These are phyloP conservation scores for Xanthoparmelia taractica DNA, from an alignment of 495 filamentous ascomycete species.

Conservation along the genomic window DNA sequence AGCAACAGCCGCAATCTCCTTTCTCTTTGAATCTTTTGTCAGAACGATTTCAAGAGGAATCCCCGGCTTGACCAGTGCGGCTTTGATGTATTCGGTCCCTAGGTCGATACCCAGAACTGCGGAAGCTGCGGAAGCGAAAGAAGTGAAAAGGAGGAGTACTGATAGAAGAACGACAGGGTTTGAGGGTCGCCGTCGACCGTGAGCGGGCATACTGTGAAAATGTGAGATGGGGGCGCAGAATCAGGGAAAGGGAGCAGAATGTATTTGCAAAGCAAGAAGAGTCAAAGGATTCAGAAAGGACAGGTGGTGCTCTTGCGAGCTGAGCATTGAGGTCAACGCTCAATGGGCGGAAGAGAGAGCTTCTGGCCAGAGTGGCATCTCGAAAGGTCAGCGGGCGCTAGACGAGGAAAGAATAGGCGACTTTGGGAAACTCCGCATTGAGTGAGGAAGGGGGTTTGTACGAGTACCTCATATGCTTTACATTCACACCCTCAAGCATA, in stretches of 20 bases:
- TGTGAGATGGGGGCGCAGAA: not conserved
- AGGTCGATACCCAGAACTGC: slow-evolving; percentile 89
- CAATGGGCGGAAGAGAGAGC: not conserved
- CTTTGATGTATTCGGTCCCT: slow-evolving; percentile 96
- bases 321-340: slow-evolving; percentile 4
- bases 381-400: slow-evolving; percentile 3
- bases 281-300: not conserved
- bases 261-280: not conserved
- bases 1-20: slow-evolving; percentile 83
- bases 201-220: slow-evolving; percentile 40
- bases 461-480: too few relatives aligned
- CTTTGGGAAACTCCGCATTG: slow-evolving; percentile 6
- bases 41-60: slow-evolving; percentile 97
- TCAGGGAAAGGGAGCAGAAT: not conserved
- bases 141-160: slow-evolving; percentile 50
- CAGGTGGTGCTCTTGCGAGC: not conserved
- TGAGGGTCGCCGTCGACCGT: slow-evolving; percentile 39
- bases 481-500: too few relatives aligned
- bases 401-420: slow-evolving; percentile 17
- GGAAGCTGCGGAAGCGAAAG: slow-evolving; percentile 53
- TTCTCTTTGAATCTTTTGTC: slow-evolving; percentile 96
- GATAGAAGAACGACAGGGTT: slow-evolving; percentile 35
- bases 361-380: slow-evolving; percentile 18
- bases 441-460: not conserved
- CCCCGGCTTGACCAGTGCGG: slow-evolving; percentile 90